These are phyloP conservation scores for Tilletia caries DNA, from an alignment of 1,284 basidiomycete species.

Conservation along the genomic window DNA sequence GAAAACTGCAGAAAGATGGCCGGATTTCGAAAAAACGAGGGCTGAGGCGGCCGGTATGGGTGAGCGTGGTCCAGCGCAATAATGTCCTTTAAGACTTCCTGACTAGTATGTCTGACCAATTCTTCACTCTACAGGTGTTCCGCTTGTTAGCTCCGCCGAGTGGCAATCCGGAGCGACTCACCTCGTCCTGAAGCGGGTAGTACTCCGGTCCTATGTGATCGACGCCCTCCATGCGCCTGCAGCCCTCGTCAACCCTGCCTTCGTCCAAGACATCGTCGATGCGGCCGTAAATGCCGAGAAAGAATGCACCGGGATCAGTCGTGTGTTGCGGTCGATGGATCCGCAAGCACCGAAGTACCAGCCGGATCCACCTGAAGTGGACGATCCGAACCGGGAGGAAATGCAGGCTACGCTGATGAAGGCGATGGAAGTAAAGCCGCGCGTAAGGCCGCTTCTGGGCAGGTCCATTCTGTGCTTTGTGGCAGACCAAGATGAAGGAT, in stretches of 20 bases:
- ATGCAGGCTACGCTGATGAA: too few relatives aligned
- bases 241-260: background rate
- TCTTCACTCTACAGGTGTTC: background rate
- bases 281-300: background rate
- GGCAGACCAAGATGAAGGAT: background rate
- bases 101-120: too few relatives aligned
- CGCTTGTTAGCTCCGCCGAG: background rate
- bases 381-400: too few relatives aligned
- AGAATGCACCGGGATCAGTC: background rate
- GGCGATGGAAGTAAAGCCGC: background rate
- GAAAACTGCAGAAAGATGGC: background rate
- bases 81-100: too few relatives aligned
- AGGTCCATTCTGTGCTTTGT: background rate
- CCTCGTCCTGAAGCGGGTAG: background rate
- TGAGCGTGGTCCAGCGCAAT: too few relatives aligned
- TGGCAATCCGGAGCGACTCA: background rate
- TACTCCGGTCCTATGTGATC: background rate
- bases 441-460: background rate
- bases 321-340: background rate
- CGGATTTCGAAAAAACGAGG: background rate
- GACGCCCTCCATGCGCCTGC: background rate
- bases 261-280: background rate
- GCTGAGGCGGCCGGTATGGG: constrained; percentile 1
- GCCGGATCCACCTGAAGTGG: too few relatives aligned
- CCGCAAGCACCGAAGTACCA: background rate